These are phyloP conservation scores for Citrus unshiu DNA, from an alignment of 345 rosid genomes.

Conservation along the genomic window DNA sequence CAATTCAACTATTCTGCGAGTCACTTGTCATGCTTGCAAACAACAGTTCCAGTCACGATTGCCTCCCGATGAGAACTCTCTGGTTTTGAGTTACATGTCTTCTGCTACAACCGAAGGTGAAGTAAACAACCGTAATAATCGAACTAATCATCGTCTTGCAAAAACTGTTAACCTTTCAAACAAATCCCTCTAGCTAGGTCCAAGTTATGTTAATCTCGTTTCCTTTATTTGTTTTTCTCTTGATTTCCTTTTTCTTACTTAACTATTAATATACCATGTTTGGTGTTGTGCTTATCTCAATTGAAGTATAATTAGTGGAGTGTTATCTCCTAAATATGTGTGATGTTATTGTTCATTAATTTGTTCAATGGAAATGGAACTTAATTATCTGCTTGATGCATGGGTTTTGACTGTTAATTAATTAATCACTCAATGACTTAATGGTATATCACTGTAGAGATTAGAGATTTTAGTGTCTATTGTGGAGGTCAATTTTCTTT, in stretches of 20 bases:
- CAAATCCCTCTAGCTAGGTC: neutral
- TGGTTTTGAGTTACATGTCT: constrained; percentile 47
- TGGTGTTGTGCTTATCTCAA: constrained; percentile 12
- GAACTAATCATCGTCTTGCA: neutral
- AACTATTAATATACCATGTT: constrained; percentile 8
- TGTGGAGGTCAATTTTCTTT: no score
- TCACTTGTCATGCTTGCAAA: constrained; percentile 79
- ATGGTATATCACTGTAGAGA: no score
- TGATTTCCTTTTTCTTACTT: neutral
- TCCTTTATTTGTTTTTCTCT: neutral
- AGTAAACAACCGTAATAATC: constrained; percentile 22
- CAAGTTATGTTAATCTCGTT: neutral
- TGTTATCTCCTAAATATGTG: neutral
- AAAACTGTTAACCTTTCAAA: constrained; percentile 5
- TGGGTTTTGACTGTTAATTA: no score
- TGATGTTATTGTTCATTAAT: constrained; percentile 24
- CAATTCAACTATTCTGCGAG: constrained; percentile 54
- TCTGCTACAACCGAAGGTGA: constrained; percentile 48
- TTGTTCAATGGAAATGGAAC: constrained; percentile 16
- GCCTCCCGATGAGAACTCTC: constrained; percentile 39
- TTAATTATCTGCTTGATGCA: no score
- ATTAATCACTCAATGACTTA: no score
- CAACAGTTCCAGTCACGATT: constrained; percentile 46
- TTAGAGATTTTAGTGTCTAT: no score
- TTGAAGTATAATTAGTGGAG: neutral